Base-by-base conservation (phyloP, 345 rosid genomes). In the Bruguiera gymnorhiza region DNA sequence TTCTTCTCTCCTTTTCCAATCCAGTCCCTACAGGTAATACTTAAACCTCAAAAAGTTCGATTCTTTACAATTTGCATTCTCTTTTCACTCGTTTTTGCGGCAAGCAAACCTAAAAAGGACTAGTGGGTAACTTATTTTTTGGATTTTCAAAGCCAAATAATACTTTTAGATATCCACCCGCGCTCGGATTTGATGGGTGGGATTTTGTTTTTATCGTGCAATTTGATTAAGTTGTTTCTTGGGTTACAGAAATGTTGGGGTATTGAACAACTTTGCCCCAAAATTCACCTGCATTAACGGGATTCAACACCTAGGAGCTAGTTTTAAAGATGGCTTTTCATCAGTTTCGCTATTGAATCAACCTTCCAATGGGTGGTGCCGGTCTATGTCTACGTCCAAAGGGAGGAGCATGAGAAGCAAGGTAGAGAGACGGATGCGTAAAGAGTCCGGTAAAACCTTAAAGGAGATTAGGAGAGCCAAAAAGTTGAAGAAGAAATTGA, bases 361-460 rank as follows among this genome's bases (percentile, higher is more conserved):
- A 60, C 76, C 77, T 31, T 73, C 66, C 8, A 76, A 43, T 23
- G 81, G 85, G 29, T 79, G 88, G 85, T 80, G 65, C 63, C 87
- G 97, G 43, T 64, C 57, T 65, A 89, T 92, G 97, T 94, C 97
- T 1, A 88, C 90, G 10, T 76, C 97, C 0, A 92, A 76, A 76
- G 98, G 97, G 75, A 81, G 92, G 80, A 91, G 91, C 63, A 89
- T 94, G 97, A 80, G 97, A 66, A 89, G 97, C 81, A 94, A 87
- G 87, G 97, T 94, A 16, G 97, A 94, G 87, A 86, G 81, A 61
- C 77, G 97, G 69, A 92, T 94, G 97, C 85, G 86, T 48, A 92
- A 83, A 67, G 98, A 94, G 80, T 88, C 97, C 0, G 93, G 98
- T 18, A 94, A 91, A 77, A 89, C 97, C 6, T 70, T 87, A 10